These are phyloP conservation scores for Lactifluus rugatus DNA, from an alignment of 768 basidiomycete species.

Conservation along the genomic window DNA sequence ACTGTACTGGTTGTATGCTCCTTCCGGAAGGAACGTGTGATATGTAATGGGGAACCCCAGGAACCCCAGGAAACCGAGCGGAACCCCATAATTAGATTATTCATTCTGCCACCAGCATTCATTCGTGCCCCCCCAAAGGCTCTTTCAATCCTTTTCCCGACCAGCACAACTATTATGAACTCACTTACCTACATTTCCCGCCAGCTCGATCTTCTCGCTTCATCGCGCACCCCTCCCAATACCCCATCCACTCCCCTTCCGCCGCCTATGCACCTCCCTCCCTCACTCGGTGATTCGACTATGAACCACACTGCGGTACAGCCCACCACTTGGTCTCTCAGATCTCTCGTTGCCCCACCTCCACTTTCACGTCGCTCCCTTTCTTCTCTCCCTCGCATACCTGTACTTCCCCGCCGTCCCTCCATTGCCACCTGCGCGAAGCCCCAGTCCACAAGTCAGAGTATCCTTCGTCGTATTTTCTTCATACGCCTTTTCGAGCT, in stretches of 20 bases:
- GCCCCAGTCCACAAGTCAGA: constrained; percentile 18
- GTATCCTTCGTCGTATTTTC: constrained; percentile 42
- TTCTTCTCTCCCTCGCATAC: constrained; percentile 17
- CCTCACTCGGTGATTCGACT: constrained; percentile 2
- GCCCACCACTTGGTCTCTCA: constrained; percentile 17
- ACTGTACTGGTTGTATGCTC: too few species aligned
- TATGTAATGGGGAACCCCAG: too few species aligned
- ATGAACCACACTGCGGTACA: not conserved
- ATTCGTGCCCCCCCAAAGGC: too few species aligned
- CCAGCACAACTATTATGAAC: constrained; percentile 46
- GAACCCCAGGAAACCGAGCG: too few species aligned
- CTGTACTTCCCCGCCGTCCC: not conserved
- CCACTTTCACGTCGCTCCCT: constrained; percentile 16
- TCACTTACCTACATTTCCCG: constrained; percentile 73
- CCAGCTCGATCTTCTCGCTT: constrained; percentile 68
- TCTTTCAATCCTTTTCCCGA: not conserved
- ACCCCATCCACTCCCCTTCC: constrained; percentile 34
- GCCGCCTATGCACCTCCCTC: constrained; percentile 13
- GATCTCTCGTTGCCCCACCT: constrained; percentile 18
- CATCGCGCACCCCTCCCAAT: constrained; percentile 48
- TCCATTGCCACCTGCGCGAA: constrained; percentile 12
- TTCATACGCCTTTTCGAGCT: constrained; percentile 60
- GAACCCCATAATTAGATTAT: not conserved
- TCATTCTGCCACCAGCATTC: too few species aligned
- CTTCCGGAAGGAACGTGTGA: too few species aligned